A percentile compares a stretch with the other conserved stretches of the same genome.
phyloP scores from a whole-genome alignment of 1,284 basidiomycete genomes.

The Cryptococcus wingfieldii region DNA sequence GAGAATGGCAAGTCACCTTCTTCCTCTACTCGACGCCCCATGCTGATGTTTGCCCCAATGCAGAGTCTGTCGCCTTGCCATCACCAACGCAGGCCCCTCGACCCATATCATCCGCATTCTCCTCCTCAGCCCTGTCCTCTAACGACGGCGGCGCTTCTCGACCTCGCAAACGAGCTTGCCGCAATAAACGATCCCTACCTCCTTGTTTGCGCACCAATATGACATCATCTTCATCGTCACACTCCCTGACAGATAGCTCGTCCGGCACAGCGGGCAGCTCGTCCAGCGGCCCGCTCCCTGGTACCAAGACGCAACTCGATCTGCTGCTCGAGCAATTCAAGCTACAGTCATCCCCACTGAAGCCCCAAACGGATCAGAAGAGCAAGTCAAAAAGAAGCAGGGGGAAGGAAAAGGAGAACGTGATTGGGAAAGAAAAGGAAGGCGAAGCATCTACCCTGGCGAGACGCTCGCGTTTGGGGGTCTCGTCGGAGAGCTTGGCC shows the following conservation, averaged over 20 bases:
- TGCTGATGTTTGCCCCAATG: not conserved
- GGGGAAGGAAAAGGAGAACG: not conserved
- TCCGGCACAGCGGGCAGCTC: not conserved
- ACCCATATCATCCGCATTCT: conserved; percentile 18
- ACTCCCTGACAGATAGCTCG: conserved; percentile 2
- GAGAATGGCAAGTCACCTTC: conserved; percentile 16
- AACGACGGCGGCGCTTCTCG: conserved; percentile 1
- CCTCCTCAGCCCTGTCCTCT: conserved; percentile 11
- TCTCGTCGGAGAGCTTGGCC: not conserved
- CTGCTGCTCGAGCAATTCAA: conserved; percentile 9
- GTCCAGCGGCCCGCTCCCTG: no score
- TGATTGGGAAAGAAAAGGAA: not conserved
- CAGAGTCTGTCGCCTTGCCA: conserved; percentile 14
- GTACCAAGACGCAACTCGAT: conserved; percentile 9
- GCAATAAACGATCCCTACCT: conserved; percentile 13
- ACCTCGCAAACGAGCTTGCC: conserved; percentile 21
- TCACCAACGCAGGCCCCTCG: conserved; percentile 25
- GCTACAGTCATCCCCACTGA: conserved; percentile 6
- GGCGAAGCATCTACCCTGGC: not conserved
- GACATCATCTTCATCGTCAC: not conserved
- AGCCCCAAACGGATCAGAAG: not conserved
- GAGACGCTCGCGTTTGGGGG: not conserved
- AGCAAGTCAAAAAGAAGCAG: not conserved
- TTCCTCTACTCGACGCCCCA: not conserved
- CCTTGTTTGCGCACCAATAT: not conserved